Evolutionary conservation across 345 rosid genomes (phyloP), one percentile per base, ranked within the genome.

Genomic region (Eucalyptus leucophloia): DNA sequence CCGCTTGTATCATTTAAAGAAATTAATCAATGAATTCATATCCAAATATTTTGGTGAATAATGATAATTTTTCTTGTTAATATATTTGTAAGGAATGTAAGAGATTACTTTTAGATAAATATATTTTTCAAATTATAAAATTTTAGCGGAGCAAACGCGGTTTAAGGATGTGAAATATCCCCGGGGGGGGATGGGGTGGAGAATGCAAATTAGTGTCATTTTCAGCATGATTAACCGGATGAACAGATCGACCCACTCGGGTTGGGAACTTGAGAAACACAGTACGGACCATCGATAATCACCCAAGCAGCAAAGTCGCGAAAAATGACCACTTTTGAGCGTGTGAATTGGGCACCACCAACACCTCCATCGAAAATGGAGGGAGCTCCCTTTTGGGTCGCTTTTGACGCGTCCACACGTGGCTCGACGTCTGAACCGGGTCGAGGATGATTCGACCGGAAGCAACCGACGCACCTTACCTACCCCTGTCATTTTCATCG

Each of bases 1-100:
- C 12, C 0, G 3, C 1, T 11, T 21, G 2, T 5, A 11, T 77
- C 16, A 1, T 77, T 2, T 21, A 4, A 77, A 77, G 1, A 1
- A 77, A 21, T 37, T 12, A 77, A 2, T 21, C 0, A 0, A 77
- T 2, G 15, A 72, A 53, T 53, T 19, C 24, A 0, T 19, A 53
- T 53, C 8, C 8, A 72, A 18, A 72, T 2, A 10, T 72, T 17
- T 34, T 9, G 0, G 4, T 34, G 44, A 6, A 72, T 11, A 5
- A 18, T 0, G 0, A 34, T 18, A 18, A 18, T 10, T 9, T 3
- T 72, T 72, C 11, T 34, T 6, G 8, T 32, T 32, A 9, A 18
- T 72, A 18, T 6, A 34, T 72, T 18, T 2, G 7, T 5, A 72
- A 34, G 44, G 12, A 12, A 72, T 9, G 5, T 3, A 1, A 4